A percentile compares a stretch with the other conserved stretches of the same genome.
Evolutionary conservation across 257 asterid species (phyloP).

Genomic region (Forsythia viridissima): DNA sequence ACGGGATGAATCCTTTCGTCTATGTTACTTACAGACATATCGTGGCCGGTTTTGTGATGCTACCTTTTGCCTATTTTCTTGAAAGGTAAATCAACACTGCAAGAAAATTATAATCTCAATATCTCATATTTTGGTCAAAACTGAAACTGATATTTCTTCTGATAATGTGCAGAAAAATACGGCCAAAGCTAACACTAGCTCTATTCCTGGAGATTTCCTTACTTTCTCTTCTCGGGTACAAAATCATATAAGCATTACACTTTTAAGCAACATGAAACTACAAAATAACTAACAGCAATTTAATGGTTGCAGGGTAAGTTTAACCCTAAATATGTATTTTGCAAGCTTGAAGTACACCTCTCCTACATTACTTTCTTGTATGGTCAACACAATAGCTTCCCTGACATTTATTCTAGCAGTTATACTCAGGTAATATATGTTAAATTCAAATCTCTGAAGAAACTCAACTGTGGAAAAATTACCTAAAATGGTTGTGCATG

Average conservation of each 20-base stretch:
- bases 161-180: constrained; percentile 47
- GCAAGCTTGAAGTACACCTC: constrained; percentile 61
- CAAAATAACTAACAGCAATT: background rate
- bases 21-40: constrained; percentile 66
- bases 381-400: constrained; percentile 69
- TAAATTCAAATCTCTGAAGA: background rate
- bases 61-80: constrained; percentile 74
- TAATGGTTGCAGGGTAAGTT: constrained; percentile 51
- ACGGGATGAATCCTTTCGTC: constrained; percentile 76
- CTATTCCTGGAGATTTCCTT: constrained; percentile 54
- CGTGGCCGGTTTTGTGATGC: constrained; percentile 45
- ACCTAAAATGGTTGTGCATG: background rate
- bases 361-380: constrained; percentile 65
- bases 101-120: background rate
- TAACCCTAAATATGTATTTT: constrained; percentile 74
- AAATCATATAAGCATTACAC: constrained; percentile 8
- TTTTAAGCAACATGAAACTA: background rate
- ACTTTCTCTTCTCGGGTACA: constrained; percentile 68
- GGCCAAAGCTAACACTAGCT: constrained; percentile 59
- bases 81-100: constrained; percentile 45
- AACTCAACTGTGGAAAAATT: background rate
- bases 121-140: background rate
- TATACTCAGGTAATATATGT: constrained; percentile 53
- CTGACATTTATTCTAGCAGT: constrained; percentile 69
- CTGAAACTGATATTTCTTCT: background rate